Evolutionary conservation across 192 early-diverging fungal species (phyloP).

Genomic region (Umbelopsis sp.): DNA sequence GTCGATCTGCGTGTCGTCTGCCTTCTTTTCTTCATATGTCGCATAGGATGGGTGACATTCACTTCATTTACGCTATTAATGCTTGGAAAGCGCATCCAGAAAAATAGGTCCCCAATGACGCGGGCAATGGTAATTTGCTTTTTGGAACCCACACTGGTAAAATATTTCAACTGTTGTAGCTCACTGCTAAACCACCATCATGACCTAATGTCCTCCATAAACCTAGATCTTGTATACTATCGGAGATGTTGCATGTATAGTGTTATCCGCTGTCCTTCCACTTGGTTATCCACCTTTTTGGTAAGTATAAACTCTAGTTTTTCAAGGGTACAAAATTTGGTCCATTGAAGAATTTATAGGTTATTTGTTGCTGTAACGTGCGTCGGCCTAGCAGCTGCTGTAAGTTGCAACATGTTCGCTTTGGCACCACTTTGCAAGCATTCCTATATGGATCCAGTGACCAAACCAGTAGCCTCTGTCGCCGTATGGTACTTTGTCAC

Average conservation of each 20-base stretch:
- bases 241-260: neutral
- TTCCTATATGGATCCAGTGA: conserved; percentile 2
- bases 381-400: neutral
- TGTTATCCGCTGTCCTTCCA: neutral
- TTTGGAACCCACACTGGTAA: conserved; percentile 1
- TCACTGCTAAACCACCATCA: neutral
- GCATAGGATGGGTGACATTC: neutral
- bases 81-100: neutral
- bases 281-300: neutral
- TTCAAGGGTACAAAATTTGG: too few relatives aligned
- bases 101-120: neutral
- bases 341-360: neutral
- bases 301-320: neutral
- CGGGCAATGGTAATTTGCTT: neutral
- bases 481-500: neutral
- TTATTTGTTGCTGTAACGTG: neutral
- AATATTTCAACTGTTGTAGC: neutral
- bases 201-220: conserved; percentile 3
- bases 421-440: neutral
- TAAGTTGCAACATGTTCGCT: conserved; percentile 9
- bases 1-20: neutral
- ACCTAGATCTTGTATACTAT: neutral
- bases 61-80: neutral
- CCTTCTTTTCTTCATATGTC: neutral
- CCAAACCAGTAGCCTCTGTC: neutral